Percentiles rank a stretch among this genome's conserved stretches.
Evolutionary conservation across 192 early-diverging fungal genomes (phyloP).

Genomic region (Lunasporangiospora selenospora): DNA sequence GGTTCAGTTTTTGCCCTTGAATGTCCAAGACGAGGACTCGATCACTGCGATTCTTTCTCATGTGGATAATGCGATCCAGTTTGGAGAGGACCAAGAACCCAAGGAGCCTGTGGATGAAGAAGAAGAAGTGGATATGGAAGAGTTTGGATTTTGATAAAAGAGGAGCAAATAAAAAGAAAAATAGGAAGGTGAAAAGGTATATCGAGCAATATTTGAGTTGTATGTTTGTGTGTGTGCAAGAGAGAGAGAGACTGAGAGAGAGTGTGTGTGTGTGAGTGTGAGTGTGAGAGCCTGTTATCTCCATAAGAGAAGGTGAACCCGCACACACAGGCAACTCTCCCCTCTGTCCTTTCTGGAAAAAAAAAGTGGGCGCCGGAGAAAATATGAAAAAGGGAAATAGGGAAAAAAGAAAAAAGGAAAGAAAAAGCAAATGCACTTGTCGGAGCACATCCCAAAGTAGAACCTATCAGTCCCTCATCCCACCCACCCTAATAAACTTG

Average conservation of each 20-base stretch:
- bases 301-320: too few relatives aligned
- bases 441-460: too few relatives aligned
- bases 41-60: constrained; percentile 85
- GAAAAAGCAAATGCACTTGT: neutral
- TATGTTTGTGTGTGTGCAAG: too few relatives aligned
- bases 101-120: constrained; percentile 66
- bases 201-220: too few relatives aligned
- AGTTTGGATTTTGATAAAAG: constrained; percentile 8
- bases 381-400: too few relatives aligned
- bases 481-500: neutral
- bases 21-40: constrained; percentile 95
- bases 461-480: too few relatives aligned
- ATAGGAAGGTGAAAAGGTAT: neutral
- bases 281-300: too few relatives aligned
- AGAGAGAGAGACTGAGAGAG: too few relatives aligned
- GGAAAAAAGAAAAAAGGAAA: neutral
- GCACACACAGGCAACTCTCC: too few relatives aligned
- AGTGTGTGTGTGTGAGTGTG: too few relatives aligned
- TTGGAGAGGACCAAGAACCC: constrained; percentile 96
- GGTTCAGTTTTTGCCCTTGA: constrained; percentile 94
- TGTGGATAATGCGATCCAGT: constrained; percentile 96
- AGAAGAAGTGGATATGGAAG: constrained; percentile 20
- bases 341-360: too few relatives aligned
- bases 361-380: too few relatives aligned
- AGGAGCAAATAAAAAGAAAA: neutral